These are phyloP conservation scores for Nephelium lappaceum DNA, from an alignment of 345 rosid genomes.

Conservation along the genomic window DNA sequence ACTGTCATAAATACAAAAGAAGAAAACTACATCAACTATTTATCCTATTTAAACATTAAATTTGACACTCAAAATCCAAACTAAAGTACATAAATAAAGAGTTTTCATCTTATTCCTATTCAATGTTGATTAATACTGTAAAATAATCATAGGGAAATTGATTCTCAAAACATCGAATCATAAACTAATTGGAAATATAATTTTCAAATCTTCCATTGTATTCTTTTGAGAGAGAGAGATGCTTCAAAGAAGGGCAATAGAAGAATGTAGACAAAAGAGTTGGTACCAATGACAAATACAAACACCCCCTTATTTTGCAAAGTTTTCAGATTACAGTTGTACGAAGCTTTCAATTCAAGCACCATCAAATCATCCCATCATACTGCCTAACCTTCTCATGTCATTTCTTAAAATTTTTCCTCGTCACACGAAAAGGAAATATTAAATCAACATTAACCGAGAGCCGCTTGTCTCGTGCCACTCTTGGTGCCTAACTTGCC, in stretches of 20 bases:
- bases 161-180: no score
- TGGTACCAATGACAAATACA: not conserved
- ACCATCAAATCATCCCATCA: not conserved
- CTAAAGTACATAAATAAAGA: no score
- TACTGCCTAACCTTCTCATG: not conserved
- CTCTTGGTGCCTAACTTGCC: conserved; percentile 34
- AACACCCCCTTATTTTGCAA: not conserved
- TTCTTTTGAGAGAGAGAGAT: not conserved
- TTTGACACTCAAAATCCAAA: no score
- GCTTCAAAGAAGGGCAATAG: not conserved
- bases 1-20: no score
- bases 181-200: no score
- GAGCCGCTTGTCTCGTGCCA: not conserved
- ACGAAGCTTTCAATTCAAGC: not conserved
- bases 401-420: not conserved
- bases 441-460: no score
- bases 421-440: not conserved
- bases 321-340: not conserved
- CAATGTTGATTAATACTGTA: no score
- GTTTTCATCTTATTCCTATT: no score
- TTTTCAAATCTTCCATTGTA: no score
- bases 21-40: no score
- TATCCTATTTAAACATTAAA: no score
- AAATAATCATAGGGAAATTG: no score
- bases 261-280: not conserved